Base-by-base conservation (phyloP, 768 basidiomycete species). In the Auriscalpium vulgare region DNA sequence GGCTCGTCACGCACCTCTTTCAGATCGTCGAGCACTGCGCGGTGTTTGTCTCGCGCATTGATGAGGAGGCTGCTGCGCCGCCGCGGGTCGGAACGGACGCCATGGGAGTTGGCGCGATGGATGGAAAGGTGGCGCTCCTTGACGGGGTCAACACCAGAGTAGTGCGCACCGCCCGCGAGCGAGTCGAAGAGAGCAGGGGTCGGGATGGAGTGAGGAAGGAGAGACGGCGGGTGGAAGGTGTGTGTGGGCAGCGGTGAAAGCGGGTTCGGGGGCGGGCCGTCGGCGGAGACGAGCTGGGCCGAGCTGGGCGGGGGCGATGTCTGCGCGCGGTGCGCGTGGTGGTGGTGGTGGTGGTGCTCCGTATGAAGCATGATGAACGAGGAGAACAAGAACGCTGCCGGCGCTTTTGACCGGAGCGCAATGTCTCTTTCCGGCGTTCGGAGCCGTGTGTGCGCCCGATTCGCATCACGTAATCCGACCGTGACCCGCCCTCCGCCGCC, bases 101-200 rank as follows among this genome's bases (percentile, higher is more conserved):
- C 58, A 37, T 37, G n/a, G 10, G 19, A 19, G 14, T 19, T 29
- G 19, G 35, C 36, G 16, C 35, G 19, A 10, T 19, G 16, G 7
- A 16, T 51, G 1, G 61, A 36, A 16, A 61, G 54, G 21, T 62
- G 46, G 23, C 55, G 56, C 46, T 56, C 67, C 59, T 57, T 78
- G 23, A 60, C 75, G 7, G 79, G 68, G 52, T 69, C 71, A 19
- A 70, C 72, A 6, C 83, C 83, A 5, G 81, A 78, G 62, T 84
- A 87, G 61, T 85, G 84, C 0, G 84, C 81, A 14, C 75, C 84
- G 44, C 81, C 77, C 1, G 81, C 81, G 4, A 82, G 79, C 0
- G 82, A 82, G 59, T 79, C 76, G 37, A 83, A 71, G 9, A 85
- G 67, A 2, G 77, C 74, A 17, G 79, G 71, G 0, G 79, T 78